Evolutionary conservation across 1,284 basidiomycete genomes (phyloP).

Genomic region (Abortiporus biennis): DNA sequence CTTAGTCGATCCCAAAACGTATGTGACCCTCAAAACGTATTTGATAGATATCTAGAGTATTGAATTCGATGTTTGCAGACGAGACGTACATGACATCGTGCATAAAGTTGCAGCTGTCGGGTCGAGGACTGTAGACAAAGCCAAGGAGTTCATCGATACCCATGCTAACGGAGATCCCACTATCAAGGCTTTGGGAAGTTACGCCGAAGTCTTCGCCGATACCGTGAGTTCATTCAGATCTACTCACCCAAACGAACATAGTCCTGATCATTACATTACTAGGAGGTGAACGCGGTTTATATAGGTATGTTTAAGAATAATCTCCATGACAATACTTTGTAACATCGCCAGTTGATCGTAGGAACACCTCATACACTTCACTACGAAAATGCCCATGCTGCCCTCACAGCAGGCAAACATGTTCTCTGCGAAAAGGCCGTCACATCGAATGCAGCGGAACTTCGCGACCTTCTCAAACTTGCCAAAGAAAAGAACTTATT

Average conservation of each 20-base stretch:
- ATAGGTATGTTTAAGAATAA: conserved; percentile 56
- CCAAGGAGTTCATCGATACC: conserved; percentile 63
- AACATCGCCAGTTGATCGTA: conserved; percentile 15
- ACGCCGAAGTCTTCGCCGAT: conserved; percentile 74
- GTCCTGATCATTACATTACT: background rate
- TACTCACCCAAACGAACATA: conserved; percentile 1
- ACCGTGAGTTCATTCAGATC: conserved; percentile 3
- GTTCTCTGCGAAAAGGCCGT: conserved; percentile 85
- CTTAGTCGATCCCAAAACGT: conserved; percentile 45
- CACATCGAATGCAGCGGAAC: conserved; percentile 59
- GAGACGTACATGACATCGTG: conserved; percentile 64
- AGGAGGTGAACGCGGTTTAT: conserved; percentile 22
- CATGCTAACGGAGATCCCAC: conserved; percentile 40
- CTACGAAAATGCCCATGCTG: conserved; percentile 73
- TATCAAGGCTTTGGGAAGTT: conserved; percentile 72
- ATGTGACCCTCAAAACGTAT: conserved; percentile 11
- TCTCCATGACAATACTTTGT: background rate
- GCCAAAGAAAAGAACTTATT: conserved; percentile 77
- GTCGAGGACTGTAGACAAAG: conserved; percentile 67
- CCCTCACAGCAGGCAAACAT: conserved; percentile 78
- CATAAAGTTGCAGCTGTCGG: conserved; percentile 80
- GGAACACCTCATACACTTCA: conserved; percentile 87
- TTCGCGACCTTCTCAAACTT: conserved; percentile 60
- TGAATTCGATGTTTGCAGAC: conserved; percentile 33
- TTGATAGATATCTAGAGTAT: background rate